Evolutionary conservation across 805 yeast species (phyloP).

Genomic region (Ogataea populi-albae): DNA sequence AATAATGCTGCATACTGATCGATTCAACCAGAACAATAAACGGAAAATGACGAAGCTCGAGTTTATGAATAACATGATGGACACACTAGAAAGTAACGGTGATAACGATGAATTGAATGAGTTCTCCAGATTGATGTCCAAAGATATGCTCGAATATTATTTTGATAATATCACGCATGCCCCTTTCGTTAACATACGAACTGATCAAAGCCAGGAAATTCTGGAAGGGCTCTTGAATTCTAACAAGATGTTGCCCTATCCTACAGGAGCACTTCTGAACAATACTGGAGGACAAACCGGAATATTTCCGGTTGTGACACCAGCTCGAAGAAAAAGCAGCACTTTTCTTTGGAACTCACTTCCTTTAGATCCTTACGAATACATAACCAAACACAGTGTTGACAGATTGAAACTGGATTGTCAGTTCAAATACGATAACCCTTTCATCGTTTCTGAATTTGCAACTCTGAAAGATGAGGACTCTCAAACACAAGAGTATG

Average conservation of each 20-base stretch:
- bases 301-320: conserved; percentile 8
- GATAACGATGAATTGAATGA: conserved; percentile 11
- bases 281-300: conserved; percentile 6
- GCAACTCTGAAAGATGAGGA: conserved; percentile 2
- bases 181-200: conserved; percentile 47
- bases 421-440: conserved; percentile 16
- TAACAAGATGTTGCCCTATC: conserved; percentile 26
- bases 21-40: conserved; percentile 63
- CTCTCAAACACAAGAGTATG: neutral
- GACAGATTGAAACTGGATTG: conserved; percentile 22
- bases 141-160: conserved; percentile 51
- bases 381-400: conserved; percentile 30
- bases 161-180: conserved; percentile 64
- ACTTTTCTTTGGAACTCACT: conserved; percentile 29
- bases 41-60: conserved; percentile 65
- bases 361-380: conserved; percentile 36
- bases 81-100: conserved; percentile 24
- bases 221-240: conserved; percentile 18
- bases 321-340: conserved; percentile 26
- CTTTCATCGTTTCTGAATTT: conserved; percentile 17
- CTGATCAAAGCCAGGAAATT: conserved; percentile 23
- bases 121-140: conserved; percentile 32
- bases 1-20: conserved; percentile 72
- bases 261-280: conserved; percentile 22
- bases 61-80: conserved; percentile 43